Evolutionary conservation across 2,329 filamentous ascomycete species (phyloP), one percentile per base, ranked within the genome.

Genomic region (Nigrospora sphaerica): DNA sequence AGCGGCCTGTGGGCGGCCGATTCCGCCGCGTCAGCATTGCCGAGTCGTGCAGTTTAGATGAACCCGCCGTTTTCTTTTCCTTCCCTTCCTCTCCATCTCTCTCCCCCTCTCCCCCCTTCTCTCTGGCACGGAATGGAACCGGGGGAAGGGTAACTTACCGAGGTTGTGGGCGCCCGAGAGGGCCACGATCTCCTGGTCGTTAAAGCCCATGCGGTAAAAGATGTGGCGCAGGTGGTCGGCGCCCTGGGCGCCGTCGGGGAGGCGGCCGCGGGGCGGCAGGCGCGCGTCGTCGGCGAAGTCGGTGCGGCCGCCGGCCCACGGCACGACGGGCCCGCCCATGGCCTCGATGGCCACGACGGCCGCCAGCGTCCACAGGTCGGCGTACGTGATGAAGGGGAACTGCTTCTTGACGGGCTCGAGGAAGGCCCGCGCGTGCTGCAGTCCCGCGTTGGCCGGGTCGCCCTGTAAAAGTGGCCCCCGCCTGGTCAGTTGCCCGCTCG

Each of bases 191-290:
- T 96, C 91, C 60, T 85, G 86, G 72, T 97, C 92, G 67, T 89
- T 83, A 77, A 96, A 97, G 54, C 92, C 91, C 92, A 96, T 97
- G 63, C 92, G 88, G 65, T 82, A 79, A 70, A 97, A 97, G 72
- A 97, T 88, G 69, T 78, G 79, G 59, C 92, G 85, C 59, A 97
- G 78, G 70, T 97, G 92, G 60, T 83, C 81, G 50, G 84, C 76
- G 49, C 80, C 85, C 76, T 95, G 81, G 57, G 81, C 68, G 44
- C 80, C 92, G 65, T 97, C 90, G 51, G 90, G 86, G 17, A 90
- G 78, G 3, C 64, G 47, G 1, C 81, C 80, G 1, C 76, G 69
- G 1, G 80, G 78, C 1, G 79, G 77, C 11, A 81, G 61, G 57
- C 77, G 78, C 53, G 65, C 71, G 57, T 81, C 78, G 56, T 81